These are phyloP conservation scores for Linnemannia zychae DNA, from an alignment of 192 early-diverging fungal genomes.

Conservation along the genomic window DNA sequence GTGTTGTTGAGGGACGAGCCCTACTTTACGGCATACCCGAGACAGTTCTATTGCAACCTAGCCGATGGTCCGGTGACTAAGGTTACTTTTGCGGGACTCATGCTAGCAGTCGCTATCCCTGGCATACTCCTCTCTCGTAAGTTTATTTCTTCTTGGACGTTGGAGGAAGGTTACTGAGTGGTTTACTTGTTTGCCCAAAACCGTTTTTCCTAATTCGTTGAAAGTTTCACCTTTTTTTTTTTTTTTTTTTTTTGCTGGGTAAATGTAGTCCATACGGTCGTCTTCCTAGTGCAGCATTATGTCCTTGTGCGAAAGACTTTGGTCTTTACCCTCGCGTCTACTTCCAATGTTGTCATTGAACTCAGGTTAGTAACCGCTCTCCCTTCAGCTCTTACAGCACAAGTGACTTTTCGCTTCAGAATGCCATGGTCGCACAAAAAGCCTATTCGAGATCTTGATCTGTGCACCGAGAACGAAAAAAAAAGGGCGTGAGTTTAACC, in stretches of 20 bases:
- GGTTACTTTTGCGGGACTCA: conserved; percentile 23
- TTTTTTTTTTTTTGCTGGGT: too few relatives aligned
- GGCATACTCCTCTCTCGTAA: conserved; percentile 17
- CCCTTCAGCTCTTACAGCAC: neutral
- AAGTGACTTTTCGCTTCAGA: neutral
- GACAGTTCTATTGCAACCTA: conserved; percentile 35
- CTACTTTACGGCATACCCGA: conserved; percentile 17
- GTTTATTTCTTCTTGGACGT: neutral
- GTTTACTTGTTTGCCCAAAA: neutral
- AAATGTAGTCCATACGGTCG: conserved; percentile 8
- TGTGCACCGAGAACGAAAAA: too few relatives aligned
- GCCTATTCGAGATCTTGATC: neutral
- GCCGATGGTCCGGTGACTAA: conserved; percentile 5
- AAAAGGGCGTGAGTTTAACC: too few relatives aligned
- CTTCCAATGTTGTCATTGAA: neutral
- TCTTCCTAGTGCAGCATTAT: neutral
- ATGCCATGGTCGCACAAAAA: neutral
- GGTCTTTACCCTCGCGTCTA: neutral
- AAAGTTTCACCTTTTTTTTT: too few relatives aligned
- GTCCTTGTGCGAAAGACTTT: neutral
- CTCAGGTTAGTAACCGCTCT: neutral
- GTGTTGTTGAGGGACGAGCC: conserved; percentile 25
- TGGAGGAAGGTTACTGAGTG: neutral
- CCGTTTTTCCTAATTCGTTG: too few relatives aligned
- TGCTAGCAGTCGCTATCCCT: neutral